phyloP scores from a whole-genome alignment of 805 yeast genomes.

The Kregervanrija delftensis region DNA sequence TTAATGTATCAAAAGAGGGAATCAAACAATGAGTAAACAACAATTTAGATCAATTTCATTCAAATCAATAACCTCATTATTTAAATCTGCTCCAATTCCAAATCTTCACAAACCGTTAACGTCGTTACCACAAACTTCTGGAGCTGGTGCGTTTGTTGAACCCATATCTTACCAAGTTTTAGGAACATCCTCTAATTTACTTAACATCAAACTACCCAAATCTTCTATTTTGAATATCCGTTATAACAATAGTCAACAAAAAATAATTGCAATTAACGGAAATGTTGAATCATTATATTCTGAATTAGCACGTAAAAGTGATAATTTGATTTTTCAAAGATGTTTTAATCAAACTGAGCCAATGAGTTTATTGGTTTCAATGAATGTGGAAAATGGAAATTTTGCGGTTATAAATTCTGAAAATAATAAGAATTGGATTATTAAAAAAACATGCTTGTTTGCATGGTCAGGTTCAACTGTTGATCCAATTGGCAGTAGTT shows the following conservation, averaged over 20 bases:
- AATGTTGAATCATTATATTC: conserved; percentile 25
- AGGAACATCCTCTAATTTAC: conserved; percentile 32
- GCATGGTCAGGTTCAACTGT: conserved; percentile 38
- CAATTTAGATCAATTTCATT: background rate
- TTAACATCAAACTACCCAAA: conserved; percentile 39
- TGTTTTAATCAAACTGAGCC: conserved; percentile 25
- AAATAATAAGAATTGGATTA: conserved; percentile 27
- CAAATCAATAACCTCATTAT: conserved; percentile 1
- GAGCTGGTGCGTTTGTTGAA: conserved; percentile 40
- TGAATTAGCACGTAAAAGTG: conserved; percentile 18
- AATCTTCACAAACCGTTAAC: conserved; percentile 15
- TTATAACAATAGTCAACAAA: conserved; percentile 31
- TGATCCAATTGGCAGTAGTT: background rate
- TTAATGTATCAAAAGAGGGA: too few species aligned
- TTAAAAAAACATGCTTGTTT: conserved; percentile 31
- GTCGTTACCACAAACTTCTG: conserved; percentile 32
- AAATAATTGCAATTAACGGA: conserved; percentile 40
- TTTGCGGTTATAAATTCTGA: conserved; percentile 29
- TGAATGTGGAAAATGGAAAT: conserved; percentile 27
- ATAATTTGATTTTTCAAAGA: conserved; percentile 27
- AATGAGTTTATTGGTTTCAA: conserved; percentile 29
- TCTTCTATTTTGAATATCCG: conserved; percentile 31
- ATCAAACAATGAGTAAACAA: too few species aligned
- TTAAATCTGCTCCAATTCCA: background rate
- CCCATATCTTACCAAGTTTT: conserved; percentile 35